Evolutionary conservation across 345 rosid species (phyloP).

Genomic region (Boechera divaricarpa): DNA sequence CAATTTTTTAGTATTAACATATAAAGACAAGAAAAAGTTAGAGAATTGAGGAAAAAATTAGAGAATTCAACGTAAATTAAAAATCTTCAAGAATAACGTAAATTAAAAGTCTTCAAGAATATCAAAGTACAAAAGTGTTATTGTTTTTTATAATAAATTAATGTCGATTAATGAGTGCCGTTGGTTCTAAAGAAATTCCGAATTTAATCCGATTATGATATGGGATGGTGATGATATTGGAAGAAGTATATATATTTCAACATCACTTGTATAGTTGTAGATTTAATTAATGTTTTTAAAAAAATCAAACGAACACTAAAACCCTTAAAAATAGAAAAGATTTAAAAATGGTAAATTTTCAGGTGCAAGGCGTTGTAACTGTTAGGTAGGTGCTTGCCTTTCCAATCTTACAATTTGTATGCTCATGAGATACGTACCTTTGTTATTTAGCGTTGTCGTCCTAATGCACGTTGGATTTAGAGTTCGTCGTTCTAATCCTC

Average conservation of each 20-base stretch:
- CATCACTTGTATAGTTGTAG: constrained; percentile 21
- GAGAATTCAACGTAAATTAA: background rate
- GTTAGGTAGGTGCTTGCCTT: too few relatives aligned
- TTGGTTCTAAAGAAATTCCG: constrained; percentile 37
- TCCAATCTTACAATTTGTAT: too few relatives aligned
- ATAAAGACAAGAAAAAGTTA: background rate
- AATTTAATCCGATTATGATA: constrained; percentile 39
- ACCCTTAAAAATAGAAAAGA: too few relatives aligned
- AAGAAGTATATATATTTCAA: constrained; percentile 31
- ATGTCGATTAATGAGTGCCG: constrained; percentile 34
- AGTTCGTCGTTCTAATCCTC: too few relatives aligned
- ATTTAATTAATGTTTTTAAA: background rate
- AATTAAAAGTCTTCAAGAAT: constrained; percentile 30
- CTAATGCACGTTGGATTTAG: too few relatives aligned
- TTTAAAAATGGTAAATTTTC: too few relatives aligned
- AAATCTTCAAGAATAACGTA: background rate
- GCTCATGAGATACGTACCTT: too few relatives aligned
- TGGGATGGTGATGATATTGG: constrained; percentile 33
- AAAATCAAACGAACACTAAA: too few relatives aligned
- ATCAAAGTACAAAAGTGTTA: constrained; percentile 38
- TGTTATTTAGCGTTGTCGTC: too few relatives aligned
- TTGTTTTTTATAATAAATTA: constrained; percentile 7
- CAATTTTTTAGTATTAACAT: background rate
- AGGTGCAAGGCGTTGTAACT: too few relatives aligned
- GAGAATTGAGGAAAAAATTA: background rate